Percentiles rank a stretch among this genome's conserved stretches.
These are phyloP conservation scores for Rhodotorula babjevae DNA, from an alignment of 768 basidiomycete genomes.

Conservation along the genomic window DNA sequence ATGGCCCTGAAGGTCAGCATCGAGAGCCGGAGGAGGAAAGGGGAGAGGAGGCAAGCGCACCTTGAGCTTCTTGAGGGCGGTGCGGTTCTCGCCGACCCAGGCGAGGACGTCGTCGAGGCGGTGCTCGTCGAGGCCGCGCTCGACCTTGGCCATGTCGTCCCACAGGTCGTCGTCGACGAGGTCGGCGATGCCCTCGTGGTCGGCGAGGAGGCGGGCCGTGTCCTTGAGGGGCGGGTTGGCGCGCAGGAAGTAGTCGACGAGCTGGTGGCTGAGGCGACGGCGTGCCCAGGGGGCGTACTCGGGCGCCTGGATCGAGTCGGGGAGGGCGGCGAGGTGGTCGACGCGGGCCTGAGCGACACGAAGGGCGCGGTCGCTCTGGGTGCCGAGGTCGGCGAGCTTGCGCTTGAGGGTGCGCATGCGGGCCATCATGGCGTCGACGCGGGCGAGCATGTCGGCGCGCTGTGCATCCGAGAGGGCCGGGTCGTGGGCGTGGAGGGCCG, in stretches of 20 bases:
- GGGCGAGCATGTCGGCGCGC: constrained; percentile 57
- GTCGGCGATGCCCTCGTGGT: constrained; percentile 70
- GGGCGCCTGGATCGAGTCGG: constrained; percentile 55
- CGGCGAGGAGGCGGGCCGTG: constrained; percentile 70
- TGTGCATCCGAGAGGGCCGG: constrained; percentile 5
- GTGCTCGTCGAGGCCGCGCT: constrained; percentile 66
- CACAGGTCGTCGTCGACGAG: constrained; percentile 61
- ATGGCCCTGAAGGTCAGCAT: neutral
- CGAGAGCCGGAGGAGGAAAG: neutral
- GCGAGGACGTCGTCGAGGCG: constrained; percentile 82
- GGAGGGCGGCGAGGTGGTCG: constrained; percentile 56
- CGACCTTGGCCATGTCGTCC: constrained; percentile 79
- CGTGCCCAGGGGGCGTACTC: constrained; percentile 74
- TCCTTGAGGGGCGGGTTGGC: constrained; percentile 59
- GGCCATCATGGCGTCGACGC: constrained; percentile 70
- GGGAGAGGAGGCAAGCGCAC: constrained; percentile 49
- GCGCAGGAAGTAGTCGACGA: constrained; percentile 87
- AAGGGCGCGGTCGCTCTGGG: constrained; percentile 8
- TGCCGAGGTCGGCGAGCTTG: constrained; percentile 60
- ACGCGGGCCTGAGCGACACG: constrained; percentile 58
- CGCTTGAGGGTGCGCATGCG: constrained; percentile 75
- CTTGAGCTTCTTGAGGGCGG: constrained; percentile 84
- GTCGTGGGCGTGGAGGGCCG: neutral
- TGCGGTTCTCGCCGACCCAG: constrained; percentile 96
- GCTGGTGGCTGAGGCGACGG: constrained; percentile 74